A percentile compares a stretch with the other conserved stretches of the same genome.
phyloP scores from a whole-genome alignment of 1,139 yeast species.

The Yamadazyma triangularis region DNA sequence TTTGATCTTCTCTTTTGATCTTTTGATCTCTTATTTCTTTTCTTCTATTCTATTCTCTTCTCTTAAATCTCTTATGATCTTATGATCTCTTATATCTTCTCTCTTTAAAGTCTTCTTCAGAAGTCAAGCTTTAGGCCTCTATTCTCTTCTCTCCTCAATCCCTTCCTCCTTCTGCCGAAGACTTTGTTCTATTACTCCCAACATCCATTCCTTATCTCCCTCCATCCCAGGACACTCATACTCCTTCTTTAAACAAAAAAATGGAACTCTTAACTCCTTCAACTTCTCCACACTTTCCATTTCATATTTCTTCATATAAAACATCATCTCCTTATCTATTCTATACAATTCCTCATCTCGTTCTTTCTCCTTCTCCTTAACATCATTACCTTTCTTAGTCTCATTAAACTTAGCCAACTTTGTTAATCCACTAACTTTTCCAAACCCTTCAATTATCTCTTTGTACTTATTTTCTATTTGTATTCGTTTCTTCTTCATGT shows the following conservation, averaged over 20 bases:
- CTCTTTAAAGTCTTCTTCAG: conserved; percentile 1
- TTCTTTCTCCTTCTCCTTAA: conserved; percentile 7
- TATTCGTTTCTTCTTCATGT: conserved; percentile 6
- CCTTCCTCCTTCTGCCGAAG: conserved; percentile 2
- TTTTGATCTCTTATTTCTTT: conserved; percentile 1
- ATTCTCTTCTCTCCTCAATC: conserved; percentile 1
- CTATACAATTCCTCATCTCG: conserved; percentile 9
- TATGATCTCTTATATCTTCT: conserved; percentile 6
- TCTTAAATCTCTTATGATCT: conserved; percentile 2
- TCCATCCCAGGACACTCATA: conserved; percentile 22
- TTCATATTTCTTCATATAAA: conserved; percentile 15
- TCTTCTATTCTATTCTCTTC: conserved; percentile 1
- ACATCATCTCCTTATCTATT: conserved; percentile 16
- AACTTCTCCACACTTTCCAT: conserved; percentile 14
- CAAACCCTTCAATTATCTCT: conserved; percentile 3
- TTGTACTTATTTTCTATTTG: conserved; percentile 3
- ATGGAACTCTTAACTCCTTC: conserved; percentile 19
- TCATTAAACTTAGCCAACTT: conserved; percentile 2
- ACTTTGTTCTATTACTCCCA: conserved; percentile 9
- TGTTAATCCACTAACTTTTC: background rate
- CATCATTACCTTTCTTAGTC: conserved; percentile 3
- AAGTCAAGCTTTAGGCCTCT: too few species aligned
- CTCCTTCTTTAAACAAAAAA: conserved; percentile 16
- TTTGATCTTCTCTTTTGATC: too few species aligned
- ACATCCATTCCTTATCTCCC: conserved; percentile 20